Percentiles rank a stretch among this genome's conserved stretches.
Conservation (phyloP, 257 asterid genomes). For the Penstemon newberryi region DNA sequence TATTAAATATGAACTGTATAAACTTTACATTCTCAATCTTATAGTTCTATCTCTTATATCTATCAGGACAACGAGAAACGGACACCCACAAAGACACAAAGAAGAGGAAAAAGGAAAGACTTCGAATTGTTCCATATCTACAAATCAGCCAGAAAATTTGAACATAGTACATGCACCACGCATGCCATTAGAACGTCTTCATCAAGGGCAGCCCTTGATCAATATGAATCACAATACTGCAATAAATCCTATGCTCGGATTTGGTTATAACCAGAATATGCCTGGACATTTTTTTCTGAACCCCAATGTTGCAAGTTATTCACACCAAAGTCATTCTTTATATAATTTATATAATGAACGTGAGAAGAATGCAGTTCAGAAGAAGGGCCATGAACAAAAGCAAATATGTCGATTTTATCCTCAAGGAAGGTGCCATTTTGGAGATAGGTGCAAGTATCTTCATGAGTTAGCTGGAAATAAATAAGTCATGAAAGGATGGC, state of each 20-base stretch:
- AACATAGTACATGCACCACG: background rate
- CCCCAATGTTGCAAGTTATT: background rate
- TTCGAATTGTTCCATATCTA: slow-evolving; percentile 12
- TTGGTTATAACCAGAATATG: background rate
- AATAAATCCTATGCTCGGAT: slow-evolving; percentile 9
- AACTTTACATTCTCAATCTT: background rate
- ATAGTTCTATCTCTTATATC: background rate
- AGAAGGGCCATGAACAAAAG: slow-evolving; percentile 25
- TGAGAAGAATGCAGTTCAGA: slow-evolving; percentile 23
- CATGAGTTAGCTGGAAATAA: slow-evolving; percentile 37
- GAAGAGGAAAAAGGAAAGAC: slow-evolving; percentile 21
- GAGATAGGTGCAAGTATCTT: slow-evolving; percentile 56
- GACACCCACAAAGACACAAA: slow-evolving; percentile 19
- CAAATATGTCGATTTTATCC: slow-evolving; percentile 51
- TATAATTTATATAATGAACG: slow-evolving; percentile 1
- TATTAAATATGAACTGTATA: slow-evolving; percentile 1
- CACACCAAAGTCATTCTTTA: background rate
- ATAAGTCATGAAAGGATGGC: background rate
- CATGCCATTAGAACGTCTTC: slow-evolving; percentile 24
- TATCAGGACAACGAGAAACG: slow-evolving; percentile 34
- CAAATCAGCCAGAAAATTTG: slow-evolving; percentile 19
- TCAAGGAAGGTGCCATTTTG: slow-evolving; percentile 66
- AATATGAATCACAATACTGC: slow-evolving; percentile 24
- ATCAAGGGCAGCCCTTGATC: slow-evolving; percentile 46
- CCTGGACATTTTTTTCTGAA: slow-evolving; percentile 16